Evolutionary conservation across 345 rosid genomes (phyloP).

Genomic region (Euphorbia tirucalli): DNA sequence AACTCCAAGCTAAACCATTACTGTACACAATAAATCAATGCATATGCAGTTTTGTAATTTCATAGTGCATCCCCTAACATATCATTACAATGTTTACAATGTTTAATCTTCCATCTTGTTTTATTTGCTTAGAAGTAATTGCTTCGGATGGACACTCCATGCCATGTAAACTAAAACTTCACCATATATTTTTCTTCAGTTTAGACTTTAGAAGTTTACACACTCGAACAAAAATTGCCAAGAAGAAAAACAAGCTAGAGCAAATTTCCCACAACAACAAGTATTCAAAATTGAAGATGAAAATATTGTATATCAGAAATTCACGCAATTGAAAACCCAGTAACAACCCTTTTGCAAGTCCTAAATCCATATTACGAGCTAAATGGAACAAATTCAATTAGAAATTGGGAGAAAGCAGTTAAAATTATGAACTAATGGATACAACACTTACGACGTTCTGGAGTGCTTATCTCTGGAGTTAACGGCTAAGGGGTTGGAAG

Average conservation of each 20-base stretch:
- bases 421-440: neutral
- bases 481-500: constrained; percentile 59
- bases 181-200: neutral
- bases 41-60: too few relatives aligned
- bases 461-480: constrained; percentile 96
- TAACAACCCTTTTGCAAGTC: too few relatives aligned
- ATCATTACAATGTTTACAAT: too few relatives aligned
- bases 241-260: neutral
- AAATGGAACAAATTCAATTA: neutral
- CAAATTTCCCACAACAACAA: neutral
- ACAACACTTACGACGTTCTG: constrained; percentile 86
- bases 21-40: neutral
- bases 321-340: too few relatives aligned
- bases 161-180: neutral
- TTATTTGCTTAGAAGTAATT: too few relatives aligned
- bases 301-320: neutral
- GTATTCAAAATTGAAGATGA: neutral
- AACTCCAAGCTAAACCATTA: neutral
- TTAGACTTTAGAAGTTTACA: neutral
- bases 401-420: neutral
- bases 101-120: too few relatives aligned
- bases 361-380: neutral
- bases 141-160: too few relatives aligned
- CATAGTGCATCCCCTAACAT: too few relatives aligned
- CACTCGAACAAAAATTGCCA: neutral